Percentiles rank a stretch among this genome's conserved stretches.
Evolutionary conservation across 2,329 filamentous ascomycete genomes (phyloP).

Genomic region (Exophiala oligosperma): DNA sequence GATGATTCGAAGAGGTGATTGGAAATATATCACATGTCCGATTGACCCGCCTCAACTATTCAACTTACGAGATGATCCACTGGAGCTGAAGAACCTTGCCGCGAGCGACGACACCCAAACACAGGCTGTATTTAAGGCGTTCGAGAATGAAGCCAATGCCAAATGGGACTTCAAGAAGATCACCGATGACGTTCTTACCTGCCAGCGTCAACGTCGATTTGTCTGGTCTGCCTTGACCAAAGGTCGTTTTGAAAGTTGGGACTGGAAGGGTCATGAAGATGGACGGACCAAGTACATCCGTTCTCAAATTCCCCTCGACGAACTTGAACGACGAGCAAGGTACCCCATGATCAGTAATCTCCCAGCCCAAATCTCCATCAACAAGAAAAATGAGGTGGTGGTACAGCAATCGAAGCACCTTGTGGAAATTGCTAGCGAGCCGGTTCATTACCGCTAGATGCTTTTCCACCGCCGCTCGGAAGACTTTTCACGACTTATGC

Average conservation of each 20-base stretch:
- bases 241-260: conserved; percentile 79
- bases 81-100: conserved; percentile 73
- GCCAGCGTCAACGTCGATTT: conserved; percentile 75
- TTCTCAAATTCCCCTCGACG: conserved; percentile 76
- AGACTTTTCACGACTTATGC: not conserved
- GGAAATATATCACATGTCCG: conserved; percentile 89
- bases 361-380: conserved; percentile 16
- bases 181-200: conserved; percentile 69
- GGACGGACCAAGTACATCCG: conserved; percentile 71
- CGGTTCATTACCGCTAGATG: conserved; percentile 21
- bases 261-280: conserved; percentile 60
- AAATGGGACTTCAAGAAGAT: conserved; percentile 83
- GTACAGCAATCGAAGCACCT: conserved; percentile 17
- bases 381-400: conserved; percentile 17
- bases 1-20: conserved; percentile 87
- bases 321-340: conserved; percentile 73
- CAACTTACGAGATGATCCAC: conserved; percentile 73
- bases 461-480: not conserved
- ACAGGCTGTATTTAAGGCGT: conserved; percentile 50
- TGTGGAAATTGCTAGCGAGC: conserved; percentile 22
- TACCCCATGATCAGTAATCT: conserved; percentile 52
- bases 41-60: conserved; percentile 82
- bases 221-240: conserved; percentile 77
- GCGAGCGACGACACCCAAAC: conserved; percentile 43
- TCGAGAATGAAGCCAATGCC: conserved; percentile 69